Percentiles rank a stretch among this genome's conserved stretches.
phyloP scores from a whole-genome alignment of 2,329 filamentous ascomycete genomes.

The Ceratocystis cubensis region DNA sequence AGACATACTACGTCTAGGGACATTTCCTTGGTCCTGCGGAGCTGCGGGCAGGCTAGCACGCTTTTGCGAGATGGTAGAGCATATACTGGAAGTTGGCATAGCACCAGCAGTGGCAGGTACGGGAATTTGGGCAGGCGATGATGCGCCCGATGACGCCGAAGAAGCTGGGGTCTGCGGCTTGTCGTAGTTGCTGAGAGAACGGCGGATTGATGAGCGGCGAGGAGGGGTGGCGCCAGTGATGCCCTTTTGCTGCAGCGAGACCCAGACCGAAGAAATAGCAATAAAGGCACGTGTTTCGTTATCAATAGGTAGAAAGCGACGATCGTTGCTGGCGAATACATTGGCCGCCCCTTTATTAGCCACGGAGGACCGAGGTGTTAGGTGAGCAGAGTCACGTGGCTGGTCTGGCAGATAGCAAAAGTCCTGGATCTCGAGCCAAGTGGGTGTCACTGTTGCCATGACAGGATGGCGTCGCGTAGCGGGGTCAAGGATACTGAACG shows the following conservation, averaged over 20 bases:
- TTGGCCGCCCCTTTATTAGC: neutral
- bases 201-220: constrained; percentile 14
- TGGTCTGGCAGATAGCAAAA: constrained; percentile 18
- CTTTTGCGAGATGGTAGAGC: constrained; percentile 1
- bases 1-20: constrained; percentile 23
- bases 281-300: constrained; percentile 23
- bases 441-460: constrained; percentile 53
- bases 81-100: neutral
- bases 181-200: constrained; percentile 7
- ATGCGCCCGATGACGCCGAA: constrained; percentile 7
- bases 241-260: constrained; percentile 24
- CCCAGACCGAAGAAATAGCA: constrained; percentile 24
- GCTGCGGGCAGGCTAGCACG: constrained; percentile 12
- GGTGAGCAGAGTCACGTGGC: constrained; percentile 1
- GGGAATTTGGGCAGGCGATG: neutral
- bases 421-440: constrained; percentile 56
- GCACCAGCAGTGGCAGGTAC: neutral
- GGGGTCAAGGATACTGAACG: constrained; percentile 64
- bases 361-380: constrained; percentile 10
- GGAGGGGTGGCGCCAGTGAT: constrained; percentile 10
- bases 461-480: constrained; percentile 59
- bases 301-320: constrained; percentile 23
- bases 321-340: constrained; percentile 14
- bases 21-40: neutral
- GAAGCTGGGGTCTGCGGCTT: constrained; percentile 6